Evolutionary conservation across 441 rosid species (phyloP), one percentile per base, ranked within the genome.

Genomic region (Mallotus repandus): DNA sequence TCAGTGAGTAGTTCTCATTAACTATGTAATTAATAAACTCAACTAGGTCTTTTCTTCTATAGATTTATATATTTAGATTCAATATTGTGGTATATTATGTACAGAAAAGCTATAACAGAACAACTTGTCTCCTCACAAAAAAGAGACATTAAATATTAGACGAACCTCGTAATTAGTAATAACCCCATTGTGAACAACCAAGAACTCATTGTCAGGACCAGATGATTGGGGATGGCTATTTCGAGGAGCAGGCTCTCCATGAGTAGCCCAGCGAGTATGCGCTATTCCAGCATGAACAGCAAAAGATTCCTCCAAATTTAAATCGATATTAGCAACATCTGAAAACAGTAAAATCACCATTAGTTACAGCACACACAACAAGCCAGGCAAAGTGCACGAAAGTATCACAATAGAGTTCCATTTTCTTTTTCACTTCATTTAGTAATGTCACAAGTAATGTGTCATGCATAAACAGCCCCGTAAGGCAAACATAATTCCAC

Each of bases 181-280:
- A 65, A 96, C 88, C 5, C 97, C 98, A 81, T 96, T 96, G 84
- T 96, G 99, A 74, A 91, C 98, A 25, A 96, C 97, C 86, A 96
- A 64, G 65, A 96, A 96, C 46, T 93, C 99, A 81, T 96, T 87
- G 69, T 85, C 97, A 80, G 80, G 72, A 77, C 97, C 97, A 18
- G 98, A 91, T 8, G 88, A 72, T 82, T 96, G 98, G 58, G 98
- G 99, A 82, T 96, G 99, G 79, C 98, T 85, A 72, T 96, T 96
- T 83, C 91, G 87, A 21, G 98, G 87, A 76, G 98, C 88, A 60
- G 97, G 99, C 74, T 90, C 98, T 65, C 99, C 98, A 77, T 96
- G 99, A 63, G 99, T 93, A 29, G 98, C 98, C 98, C 98, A 96
- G 45, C 99, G 85, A 0, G 98, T 96, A 80, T 96, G 99, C 7